Conservation (phyloP, 495 filamentous ascomycete species). For the Annulohypoxylon nitens region DNA sequence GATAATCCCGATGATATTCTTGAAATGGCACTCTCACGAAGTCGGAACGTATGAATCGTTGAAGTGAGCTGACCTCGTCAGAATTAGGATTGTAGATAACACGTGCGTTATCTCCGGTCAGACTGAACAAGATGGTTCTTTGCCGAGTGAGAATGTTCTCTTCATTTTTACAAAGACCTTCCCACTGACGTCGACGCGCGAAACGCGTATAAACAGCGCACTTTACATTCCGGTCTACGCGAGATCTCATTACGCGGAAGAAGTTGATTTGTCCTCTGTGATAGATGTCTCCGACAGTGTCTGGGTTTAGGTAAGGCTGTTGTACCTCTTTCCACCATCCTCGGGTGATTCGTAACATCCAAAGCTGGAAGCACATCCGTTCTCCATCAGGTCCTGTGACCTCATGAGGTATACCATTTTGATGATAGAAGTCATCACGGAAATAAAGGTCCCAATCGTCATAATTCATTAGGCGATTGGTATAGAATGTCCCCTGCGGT, state of each 20-base stretch:
- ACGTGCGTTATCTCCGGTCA: background rate
- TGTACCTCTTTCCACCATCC: background rate
- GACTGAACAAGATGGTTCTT: background rate
- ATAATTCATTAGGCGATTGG: too few relatives aligned
- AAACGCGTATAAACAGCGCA: background rate
- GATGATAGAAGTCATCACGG: background rate
- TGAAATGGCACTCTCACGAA: background rate
- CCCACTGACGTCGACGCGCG: background rate
- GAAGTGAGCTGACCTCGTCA: background rate
- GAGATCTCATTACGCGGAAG: slow-evolving; percentile 19
- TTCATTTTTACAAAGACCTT: background rate
- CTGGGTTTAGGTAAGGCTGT: background rate
- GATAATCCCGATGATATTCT: slow-evolving; percentile 3
- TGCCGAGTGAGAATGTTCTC: background rate
- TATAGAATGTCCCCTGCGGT: too few relatives aligned
- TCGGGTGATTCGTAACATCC: slow-evolving; percentile 26
- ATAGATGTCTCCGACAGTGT: background rate
- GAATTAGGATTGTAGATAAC: background rate
- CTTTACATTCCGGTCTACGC: slow-evolving; percentile 8
- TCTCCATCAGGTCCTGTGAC: background rate
- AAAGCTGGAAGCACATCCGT: slow-evolving; percentile 12
- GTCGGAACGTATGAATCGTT: slow-evolving; percentile 12
- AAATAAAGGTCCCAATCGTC: background rate
- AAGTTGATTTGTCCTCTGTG: slow-evolving; percentile 13
- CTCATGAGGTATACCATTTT: slow-evolving; percentile 24